Evolutionary conservation across 1,284 basidiomycete species (phyloP).

Genomic region (Boletellus deceptivus): DNA sequence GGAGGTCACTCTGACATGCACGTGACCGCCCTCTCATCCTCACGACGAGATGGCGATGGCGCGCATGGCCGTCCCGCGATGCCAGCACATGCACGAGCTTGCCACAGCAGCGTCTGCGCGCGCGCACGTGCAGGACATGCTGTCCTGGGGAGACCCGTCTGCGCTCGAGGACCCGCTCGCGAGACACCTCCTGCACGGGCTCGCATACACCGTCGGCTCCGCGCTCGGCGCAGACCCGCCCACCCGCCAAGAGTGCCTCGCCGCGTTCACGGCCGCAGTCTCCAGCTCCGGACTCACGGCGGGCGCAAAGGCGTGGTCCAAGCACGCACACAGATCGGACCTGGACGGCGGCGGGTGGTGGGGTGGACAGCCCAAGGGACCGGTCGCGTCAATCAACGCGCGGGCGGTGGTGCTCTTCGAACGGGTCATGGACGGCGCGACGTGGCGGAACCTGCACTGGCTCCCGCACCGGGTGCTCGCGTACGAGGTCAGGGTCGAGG

Average conservation of each 20-base stretch:
- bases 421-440: conserved; percentile 46
- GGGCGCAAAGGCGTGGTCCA: conserved; percentile 60
- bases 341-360: conserved; percentile 46
- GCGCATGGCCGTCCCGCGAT: conserved; percentile 32
- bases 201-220: conserved; percentile 58
- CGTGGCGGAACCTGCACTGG: conserved; percentile 62
- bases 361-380: conserved; percentile 49
- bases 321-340: conserved; percentile 53
- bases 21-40: too few species aligned
- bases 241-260: conserved; percentile 41
- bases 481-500: conserved; percentile 53
- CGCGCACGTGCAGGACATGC: conserved; percentile 17
- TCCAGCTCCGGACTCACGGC: conserved; percentile 50
- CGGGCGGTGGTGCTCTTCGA: conserved; percentile 47
- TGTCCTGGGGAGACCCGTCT: conserved; percentile 3
- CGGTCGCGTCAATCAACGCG: conserved; percentile 49
- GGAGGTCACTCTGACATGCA: too few species aligned
- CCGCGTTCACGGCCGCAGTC: conserved; percentile 42
- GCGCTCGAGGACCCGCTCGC: conserved; percentile 31
- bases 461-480: conserved; percentile 55
- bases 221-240: conserved; percentile 48
- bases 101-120: conserved; percentile 38
- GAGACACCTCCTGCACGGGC: conserved; percentile 45
- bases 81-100: conserved; percentile 43
- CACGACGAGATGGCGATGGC: too few species aligned